Percentiles rank a stretch among this genome's conserved stretches.
phyloP scores from a whole-genome alignment of 768 basidiomycete genomes.

The Mycena belliarum region DNA sequence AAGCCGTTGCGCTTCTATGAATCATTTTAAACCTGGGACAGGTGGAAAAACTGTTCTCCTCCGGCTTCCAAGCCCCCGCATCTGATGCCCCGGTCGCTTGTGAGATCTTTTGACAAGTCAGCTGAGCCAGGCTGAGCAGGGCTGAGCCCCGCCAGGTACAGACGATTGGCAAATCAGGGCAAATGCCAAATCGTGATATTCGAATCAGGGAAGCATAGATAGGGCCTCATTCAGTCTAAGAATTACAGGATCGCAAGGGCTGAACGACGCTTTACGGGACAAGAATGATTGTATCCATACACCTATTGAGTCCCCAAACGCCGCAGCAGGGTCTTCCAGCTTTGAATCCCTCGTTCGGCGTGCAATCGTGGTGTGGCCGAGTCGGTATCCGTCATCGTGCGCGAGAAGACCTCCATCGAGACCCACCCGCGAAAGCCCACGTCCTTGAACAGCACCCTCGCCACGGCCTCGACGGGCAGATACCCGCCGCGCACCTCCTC shows the following conservation, averaged over 20 bases:
- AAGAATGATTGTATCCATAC: background rate
- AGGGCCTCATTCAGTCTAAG: too few relatives aligned
- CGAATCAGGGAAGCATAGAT: too few relatives aligned
- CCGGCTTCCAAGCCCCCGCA: too few relatives aligned
- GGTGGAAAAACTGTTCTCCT: background rate
- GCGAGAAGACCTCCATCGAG: background rate
- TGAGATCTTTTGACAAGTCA: background rate
- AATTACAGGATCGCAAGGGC: too few relatives aligned
- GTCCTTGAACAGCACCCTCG: background rate
- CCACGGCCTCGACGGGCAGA: background rate
- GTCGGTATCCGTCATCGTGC: conserved; percentile 1
- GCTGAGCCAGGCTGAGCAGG: background rate
- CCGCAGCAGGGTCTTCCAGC: conserved; percentile 6
- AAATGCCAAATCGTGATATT: too few relatives aligned
- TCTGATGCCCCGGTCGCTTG: background rate
- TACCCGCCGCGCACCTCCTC: conserved; percentile 3
- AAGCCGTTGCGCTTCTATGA: background rate
- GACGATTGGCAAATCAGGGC: too few relatives aligned
- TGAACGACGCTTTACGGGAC: too few relatives aligned
- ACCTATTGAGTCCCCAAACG: background rate
- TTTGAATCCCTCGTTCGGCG: background rate
- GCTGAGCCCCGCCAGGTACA: too few relatives aligned
- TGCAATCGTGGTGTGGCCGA: background rate
- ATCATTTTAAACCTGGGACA: background rate
- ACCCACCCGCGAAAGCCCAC: conserved; percentile 7